Evolutionary conservation across 495 filamentous ascomycete genomes (phyloP), one percentile per base, ranked within the genome.

Genomic region (Hypoxylon lienhwacheense): DNA sequence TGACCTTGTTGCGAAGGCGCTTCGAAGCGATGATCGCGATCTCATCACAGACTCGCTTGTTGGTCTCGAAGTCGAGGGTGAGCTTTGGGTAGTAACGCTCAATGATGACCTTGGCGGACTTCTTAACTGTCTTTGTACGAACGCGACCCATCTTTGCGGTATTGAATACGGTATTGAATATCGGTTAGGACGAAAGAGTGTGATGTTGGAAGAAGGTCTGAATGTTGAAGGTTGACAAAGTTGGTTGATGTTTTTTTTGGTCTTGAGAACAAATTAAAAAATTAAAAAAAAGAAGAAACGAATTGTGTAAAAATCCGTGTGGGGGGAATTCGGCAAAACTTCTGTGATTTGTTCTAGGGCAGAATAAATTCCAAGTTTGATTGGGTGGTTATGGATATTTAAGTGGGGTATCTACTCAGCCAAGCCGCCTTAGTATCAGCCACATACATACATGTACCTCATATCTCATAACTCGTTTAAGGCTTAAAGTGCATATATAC

Each of bases 21-120:
- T 97, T 97, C 56, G 86, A 90, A 60, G 95, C 90, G 74, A 97
- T 99, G 77, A 97, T 96, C 71, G 95, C 95, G 66, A 99, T 95
- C 81, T 99, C 95, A 90, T 97, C 95, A 80, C 95, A 97, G 67
- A 97, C 91, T 61, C 92, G 81, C 87, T 98, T 97, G 87, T 98
- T 98, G 84, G 90, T 95, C 84, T 99, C 95, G 83, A 99, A 99
- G 80, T 97, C 95, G 74, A 97, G 90, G 48, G 91, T 96, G 73
- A 99, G 81, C 76, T 90, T 90, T 69, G 93, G 95, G 83, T 98
- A 96, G 83, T 96, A 96, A 63, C 88, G 87, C 85, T 97, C 93
- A 77, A 98, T 97, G 79, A 97, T 90, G 83, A 97, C 90, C 87
- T 97, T 97, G 78, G 95, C 91, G 77, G 91, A 97, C 82, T 96